Evolutionary conservation across 495 filamentous ascomycete species (phyloP), one percentile per base, ranked within the genome.

Genomic region (Elasticomyces elasticus): DNA sequence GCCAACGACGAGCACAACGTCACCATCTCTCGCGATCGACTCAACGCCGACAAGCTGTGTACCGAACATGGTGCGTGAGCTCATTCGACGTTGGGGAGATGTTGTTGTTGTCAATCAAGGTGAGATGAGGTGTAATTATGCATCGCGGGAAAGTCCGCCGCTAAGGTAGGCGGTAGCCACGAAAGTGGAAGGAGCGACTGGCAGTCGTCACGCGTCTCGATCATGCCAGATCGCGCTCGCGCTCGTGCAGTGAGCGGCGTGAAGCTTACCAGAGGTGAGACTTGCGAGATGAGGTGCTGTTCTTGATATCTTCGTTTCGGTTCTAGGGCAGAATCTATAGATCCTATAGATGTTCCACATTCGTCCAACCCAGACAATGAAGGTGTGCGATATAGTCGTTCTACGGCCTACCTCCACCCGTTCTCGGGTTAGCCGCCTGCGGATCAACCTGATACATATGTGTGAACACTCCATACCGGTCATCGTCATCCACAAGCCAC

Each of bases 381-480:
- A 5, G 5, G 13, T 4, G 5, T n/a, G 5, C 12, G 4, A 13
- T 13, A 13, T 13, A 12, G n/a, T 17, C 35, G 5, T 40, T 17
- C 12, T 17, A 40, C 4, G 13, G 35, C 35, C 13, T 5, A 5
- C 46, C 46, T 10, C 25, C 35, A n/a, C 23, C 33, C 53, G 44
- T 26, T 13, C 45, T 27, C 5, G 9, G 20, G 49, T 44, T 40
- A 1, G 56, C 51, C 43, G 51, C 52, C 20, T 26, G 19, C 17
- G 52, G 17, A 63, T 60, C 52, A 44, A 56, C 51, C 38, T 54
- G 58, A 48, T 64, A 62, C 20, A 61, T 19, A 55, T 72, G 69
- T 25, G 60, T 68, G 53, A 72, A 72, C 15, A 68, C 66, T 23
- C 66, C 66, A 43, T 61, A 66, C 37, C 66, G 65, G 37, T 70